Base-by-base conservation (phyloP, 345 rosid genomes). In the Rhodomyrtus tomentosa region DNA sequence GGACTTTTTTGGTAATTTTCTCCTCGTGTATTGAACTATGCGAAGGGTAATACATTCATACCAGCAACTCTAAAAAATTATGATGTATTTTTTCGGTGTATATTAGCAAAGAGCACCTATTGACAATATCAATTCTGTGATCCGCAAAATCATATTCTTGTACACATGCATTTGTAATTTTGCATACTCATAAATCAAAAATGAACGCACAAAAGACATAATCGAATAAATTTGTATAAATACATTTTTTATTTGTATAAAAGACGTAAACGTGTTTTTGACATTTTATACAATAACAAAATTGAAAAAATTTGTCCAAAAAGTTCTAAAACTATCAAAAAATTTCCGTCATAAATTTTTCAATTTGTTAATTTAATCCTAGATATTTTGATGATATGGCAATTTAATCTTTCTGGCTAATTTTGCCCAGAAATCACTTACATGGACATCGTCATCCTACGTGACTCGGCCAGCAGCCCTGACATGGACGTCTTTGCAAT, bases 401-500 rank as follows among this genome's bases (percentile, higher is more conserved):
- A 68, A 32, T 32, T 32, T 68, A 68, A 36, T 32, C 1, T 1
- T 21, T 18, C 0, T 2, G 0, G 18, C 12, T 12, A 32, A 68
- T 68, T 68, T 68, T 68, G 24, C 10, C 4, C 5, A 0, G 4
- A 54, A 54, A 54, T 54, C 55, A 11, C 10, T 53, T 2, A 59
- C 1, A 0, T 29, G 2, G 29, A 16, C 3, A 15, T 59, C 2
- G 16, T 1, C 21, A 18, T 68, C 6, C 0, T 32, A 68, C 24
- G 0, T 32, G 24, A 10, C 18, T 18, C 2, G 1, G 2, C 12
- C 0, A 8, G 0, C 0, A 8, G 0, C 11, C 2, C 1, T 1
- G 0, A 18, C 12, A 16, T 32, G 6, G 21, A 68, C 2, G 36
- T 16, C 36, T 32, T 59, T 9, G 4, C 18, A 14, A 6, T 56